Conservation (phyloP, 495 filamentous ascomycete genomes). For the Talaromyces liani region DNA sequence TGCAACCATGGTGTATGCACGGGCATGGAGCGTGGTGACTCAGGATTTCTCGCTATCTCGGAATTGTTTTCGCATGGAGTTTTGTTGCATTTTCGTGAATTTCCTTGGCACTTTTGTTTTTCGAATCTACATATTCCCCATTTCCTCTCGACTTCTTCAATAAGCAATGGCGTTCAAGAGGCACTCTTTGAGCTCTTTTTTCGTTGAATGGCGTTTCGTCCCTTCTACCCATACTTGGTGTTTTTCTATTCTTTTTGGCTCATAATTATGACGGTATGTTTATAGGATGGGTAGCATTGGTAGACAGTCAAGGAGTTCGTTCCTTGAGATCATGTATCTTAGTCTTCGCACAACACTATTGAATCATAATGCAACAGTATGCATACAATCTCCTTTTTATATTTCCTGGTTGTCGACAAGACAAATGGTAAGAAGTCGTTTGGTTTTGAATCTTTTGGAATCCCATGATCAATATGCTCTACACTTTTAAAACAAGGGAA, state of each 20-base stretch:
- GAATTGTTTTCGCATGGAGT: neutral
- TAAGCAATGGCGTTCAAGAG: neutral
- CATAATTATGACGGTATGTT: neutral
- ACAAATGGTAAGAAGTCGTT: neutral
- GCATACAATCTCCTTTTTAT: neutral
- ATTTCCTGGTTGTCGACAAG: neutral
- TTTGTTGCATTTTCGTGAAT: constrained; percentile 3
- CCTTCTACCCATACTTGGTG: neutral
- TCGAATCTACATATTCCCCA: neutral
- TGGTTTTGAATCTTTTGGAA: neutral
- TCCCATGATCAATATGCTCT: neutral
- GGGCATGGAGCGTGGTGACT: neutral
- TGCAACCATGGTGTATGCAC: neutral
- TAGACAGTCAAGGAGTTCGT: neutral
- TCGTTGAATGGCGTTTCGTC: neutral
- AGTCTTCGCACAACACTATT: neutral
- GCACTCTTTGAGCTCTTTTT: neutral
- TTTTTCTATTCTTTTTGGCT: neutral
- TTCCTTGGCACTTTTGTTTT: neutral
- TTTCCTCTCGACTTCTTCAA: neutral
- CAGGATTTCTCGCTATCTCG: neutral
- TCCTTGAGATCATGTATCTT: neutral
- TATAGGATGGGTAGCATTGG: neutral
- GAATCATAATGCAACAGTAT: neutral
- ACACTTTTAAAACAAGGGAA: neutral